Base-by-base conservation (phyloP, 805 yeast species). In the Metschnikowia orientalis region DNA sequence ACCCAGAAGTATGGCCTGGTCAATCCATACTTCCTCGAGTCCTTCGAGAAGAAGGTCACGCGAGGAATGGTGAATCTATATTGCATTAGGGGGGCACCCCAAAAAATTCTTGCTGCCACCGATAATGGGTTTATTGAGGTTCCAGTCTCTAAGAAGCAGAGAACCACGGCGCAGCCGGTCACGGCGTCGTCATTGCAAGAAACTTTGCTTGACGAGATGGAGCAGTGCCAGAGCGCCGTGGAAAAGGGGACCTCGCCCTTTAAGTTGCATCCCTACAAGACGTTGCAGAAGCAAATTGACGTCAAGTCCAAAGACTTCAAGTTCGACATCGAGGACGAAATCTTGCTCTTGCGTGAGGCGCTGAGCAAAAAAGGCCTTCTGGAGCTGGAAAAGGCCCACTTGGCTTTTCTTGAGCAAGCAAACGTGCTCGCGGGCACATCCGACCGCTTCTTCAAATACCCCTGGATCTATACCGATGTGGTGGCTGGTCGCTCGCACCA, bases 381-480 rank as follows among this genome's bases (percentile, higher is more conserved):
- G 25, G 18, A 30, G 1, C 38, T 47, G 11, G 57, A 59, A 19
- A 28, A 30, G 16, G 41, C 47, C 17, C 57, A 59, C 32, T 49
- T 60, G 19, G 40, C 49, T n/a, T 61, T 61, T 19, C 40, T 62
- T 13, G 49, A 57, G 34, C 39, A 47, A 24, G 53, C 65, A 8
- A 52, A 40, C 33, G 12, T 23, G 9, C 20, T 35, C 6, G 54
- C 42, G 10, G 54, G 49, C 26, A 17, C 32, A 19, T 45, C 61
- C 7, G 64, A 57, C 41, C 44, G 57, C 18, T 59, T 48, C 37
- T 62, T 62, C 51, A 59, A 62, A 38, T 62, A 62, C 38, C 66
- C 68, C 6, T 62, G 68, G 68, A 61, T 62, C 18, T 44, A 47
- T 27, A 43, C 62, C 27, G 68, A 62, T 42, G 41, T 62, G 6